A percentile compares a stretch with the other conserved stretches of the same genome.
Evolutionary conservation across 78 protist species (phyloP).

Genomic region (Chrysochromulina parva): DNA sequence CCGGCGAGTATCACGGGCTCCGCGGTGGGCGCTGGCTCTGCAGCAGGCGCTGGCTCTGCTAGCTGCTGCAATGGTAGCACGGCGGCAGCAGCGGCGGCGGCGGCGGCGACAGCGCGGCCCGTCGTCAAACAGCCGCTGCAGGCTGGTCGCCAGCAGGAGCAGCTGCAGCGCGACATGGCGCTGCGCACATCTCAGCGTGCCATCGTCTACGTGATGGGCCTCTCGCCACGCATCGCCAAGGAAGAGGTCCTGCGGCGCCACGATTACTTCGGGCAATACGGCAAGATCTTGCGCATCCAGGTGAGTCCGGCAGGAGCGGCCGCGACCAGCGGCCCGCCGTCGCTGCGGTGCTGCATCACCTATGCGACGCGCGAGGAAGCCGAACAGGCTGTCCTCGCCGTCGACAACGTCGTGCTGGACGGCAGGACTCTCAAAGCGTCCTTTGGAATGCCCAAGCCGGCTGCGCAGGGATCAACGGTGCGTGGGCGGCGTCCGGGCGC

Average conservation of each 20-base stretch:
- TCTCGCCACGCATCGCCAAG: constrained; percentile 75
- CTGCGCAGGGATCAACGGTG: too few relatives aligned
- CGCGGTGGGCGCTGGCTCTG: neutral
- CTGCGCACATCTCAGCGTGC: constrained; percentile 88
- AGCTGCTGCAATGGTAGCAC: too few relatives aligned
- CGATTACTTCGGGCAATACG: constrained; percentile 91
- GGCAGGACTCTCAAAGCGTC: constrained; percentile 70
- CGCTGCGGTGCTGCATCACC: constrained; percentile 77
- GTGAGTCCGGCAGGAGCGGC: constrained; percentile 67
- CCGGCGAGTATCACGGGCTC: constrained; percentile 37
- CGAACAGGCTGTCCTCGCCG: constrained; percentile 56
- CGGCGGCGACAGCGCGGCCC: neutral
- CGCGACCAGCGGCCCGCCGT: constrained; percentile 65
- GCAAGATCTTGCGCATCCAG: constrained; percentile 83
- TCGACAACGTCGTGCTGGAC: constrained; percentile 76
- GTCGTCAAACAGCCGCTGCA: neutral
- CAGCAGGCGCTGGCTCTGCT: neutral
- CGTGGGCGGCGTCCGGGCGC: too few relatives aligned
- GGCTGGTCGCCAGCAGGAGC: neutral
- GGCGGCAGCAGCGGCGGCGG: too few relatives aligned
- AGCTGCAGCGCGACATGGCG: too few relatives aligned
- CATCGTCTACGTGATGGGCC: constrained; percentile 89
- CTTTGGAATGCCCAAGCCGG: too few relatives aligned
- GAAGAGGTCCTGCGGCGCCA: constrained; percentile 71
- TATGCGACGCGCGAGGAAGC: constrained; percentile 78